These are phyloP conservation scores for Diplodia corticola DNA, from an alignment of 2,329 filamentous ascomycete genomes.

Conservation along the genomic window DNA sequence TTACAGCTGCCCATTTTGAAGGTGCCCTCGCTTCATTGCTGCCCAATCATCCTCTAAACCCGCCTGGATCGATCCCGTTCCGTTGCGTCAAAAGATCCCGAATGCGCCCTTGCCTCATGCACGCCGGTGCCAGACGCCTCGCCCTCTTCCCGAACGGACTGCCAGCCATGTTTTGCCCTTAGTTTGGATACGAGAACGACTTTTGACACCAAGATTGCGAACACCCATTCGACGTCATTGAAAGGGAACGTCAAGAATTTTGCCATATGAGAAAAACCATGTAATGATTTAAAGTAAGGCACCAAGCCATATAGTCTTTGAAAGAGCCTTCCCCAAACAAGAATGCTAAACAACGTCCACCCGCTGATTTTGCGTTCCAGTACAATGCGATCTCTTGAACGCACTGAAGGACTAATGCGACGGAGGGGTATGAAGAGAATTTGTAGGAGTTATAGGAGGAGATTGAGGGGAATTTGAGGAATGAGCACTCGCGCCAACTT, in stretches of 20 bases:
- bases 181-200: neutral
- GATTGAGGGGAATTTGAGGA: neutral
- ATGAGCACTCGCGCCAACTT: neutral
- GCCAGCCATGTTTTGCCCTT: neutral
- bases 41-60: neutral
- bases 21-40: neutral
- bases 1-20: neutral
- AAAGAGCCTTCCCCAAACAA: neutral
- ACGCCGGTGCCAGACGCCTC: neutral
- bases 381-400: conserved; percentile 1
- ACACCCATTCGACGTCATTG: neutral
- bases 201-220: neutral
- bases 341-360: conserved; percentile 10
- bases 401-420: conserved; percentile 7
- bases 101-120: conserved; percentile 14
- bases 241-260: neutral
- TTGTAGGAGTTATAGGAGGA: neutral
- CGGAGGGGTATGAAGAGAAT: neutral
- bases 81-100: neutral
- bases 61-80: neutral
- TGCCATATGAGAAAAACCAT: neutral
- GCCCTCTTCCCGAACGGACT: neutral
- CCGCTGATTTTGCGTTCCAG: neutral
- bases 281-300: neutral
- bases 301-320: neutral